Evolutionary conservation across 352 stramenopile species (phyloP).

Genomic region (Pythium phragmiticola): DNA sequence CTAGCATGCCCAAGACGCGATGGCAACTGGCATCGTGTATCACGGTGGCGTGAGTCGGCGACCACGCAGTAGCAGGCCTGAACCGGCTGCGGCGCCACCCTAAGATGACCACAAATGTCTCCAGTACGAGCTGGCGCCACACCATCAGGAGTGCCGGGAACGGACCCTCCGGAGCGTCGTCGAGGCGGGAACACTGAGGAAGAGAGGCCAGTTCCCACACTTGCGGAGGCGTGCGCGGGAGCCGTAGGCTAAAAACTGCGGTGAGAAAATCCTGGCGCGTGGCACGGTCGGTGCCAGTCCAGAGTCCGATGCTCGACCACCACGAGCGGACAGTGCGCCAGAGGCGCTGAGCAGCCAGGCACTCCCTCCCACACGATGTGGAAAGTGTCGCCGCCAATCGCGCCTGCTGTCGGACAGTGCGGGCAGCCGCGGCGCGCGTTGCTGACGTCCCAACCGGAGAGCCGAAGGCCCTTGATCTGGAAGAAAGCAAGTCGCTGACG

Average conservation of each 20-base stretch:
- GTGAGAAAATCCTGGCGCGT: neutral
- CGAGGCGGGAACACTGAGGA: neutral
- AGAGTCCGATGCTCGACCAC: conserved; percentile 4
- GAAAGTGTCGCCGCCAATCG: neutral
- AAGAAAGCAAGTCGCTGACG: conserved; percentile 3
- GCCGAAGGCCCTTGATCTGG: conserved; percentile 6
- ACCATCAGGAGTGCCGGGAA: conserved; percentile 4
- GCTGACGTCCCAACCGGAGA: conserved; percentile 11
- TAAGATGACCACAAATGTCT: conserved; percentile 18
- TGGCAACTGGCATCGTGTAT: neutral
- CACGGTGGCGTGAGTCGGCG: neutral
- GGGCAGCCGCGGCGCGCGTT: conserved; percentile 7
- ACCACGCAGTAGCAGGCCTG: neutral
- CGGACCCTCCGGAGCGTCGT: conserved; percentile 8
- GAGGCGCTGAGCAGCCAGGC: conserved; percentile 1
- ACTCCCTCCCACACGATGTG: conserved; percentile 22
- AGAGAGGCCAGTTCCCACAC: conserved; percentile 6
- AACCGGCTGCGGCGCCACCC: neutral
- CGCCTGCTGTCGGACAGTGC: neutral
- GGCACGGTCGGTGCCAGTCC: neutral
- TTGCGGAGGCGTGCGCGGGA: conserved; percentile 5
- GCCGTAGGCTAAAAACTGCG: conserved; percentile 13
- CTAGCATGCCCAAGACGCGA: no score
- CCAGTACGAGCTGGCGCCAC: conserved; percentile 15
- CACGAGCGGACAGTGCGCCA: neutral